Percentiles rank a stretch among this genome's conserved stretches.
These are phyloP conservation scores for Lecanicillium sp. DNA, from an alignment of 2,329 filamentous ascomycete species.

Conservation along the genomic window DNA sequence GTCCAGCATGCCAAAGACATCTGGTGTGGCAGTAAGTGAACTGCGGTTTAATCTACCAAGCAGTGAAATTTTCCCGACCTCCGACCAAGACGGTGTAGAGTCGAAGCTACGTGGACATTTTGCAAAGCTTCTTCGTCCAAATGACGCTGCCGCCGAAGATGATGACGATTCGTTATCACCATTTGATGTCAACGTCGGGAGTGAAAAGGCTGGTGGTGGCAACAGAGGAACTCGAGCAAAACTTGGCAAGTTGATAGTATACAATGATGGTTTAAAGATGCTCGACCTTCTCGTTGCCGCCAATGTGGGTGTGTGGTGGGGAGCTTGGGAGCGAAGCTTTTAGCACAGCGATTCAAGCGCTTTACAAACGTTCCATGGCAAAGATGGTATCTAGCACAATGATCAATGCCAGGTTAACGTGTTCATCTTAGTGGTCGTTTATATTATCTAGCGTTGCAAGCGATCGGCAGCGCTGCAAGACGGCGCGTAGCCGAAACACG, in stretches of 20 bases:
- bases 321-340: conserved; percentile 61
- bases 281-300: conserved; percentile 84
- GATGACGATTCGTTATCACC: conserved; percentile 27
- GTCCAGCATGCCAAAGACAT: conserved; percentile 22
- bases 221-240: conserved; percentile 82
- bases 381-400: too few species aligned
- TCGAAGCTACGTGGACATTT: conserved; percentile 32
- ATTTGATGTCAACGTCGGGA: conserved; percentile 67
- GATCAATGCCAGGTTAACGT: too few species aligned
- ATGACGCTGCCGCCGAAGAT: conserved; percentile 28
- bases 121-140: conserved; percentile 30
- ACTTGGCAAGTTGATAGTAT: conserved; percentile 84
- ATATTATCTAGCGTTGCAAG: too few species aligned
- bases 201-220: conserved; percentile 79
- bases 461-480: too few species aligned
- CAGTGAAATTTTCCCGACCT: conserved; percentile 34
- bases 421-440: too few species aligned
- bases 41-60: conserved; percentile 82
- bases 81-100: conserved; percentile 23
- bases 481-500: too few species aligned
- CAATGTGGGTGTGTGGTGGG: conserved; percentile 92
- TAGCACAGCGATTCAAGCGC: conserved; percentile 13
- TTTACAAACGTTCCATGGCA: too few species aligned
- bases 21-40: conserved; percentile 58
- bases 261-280: conserved; percentile 91